phyloP scores from a whole-genome alignment of 768 basidiomycete genomes.

The Agrocybe praecox region DNA sequence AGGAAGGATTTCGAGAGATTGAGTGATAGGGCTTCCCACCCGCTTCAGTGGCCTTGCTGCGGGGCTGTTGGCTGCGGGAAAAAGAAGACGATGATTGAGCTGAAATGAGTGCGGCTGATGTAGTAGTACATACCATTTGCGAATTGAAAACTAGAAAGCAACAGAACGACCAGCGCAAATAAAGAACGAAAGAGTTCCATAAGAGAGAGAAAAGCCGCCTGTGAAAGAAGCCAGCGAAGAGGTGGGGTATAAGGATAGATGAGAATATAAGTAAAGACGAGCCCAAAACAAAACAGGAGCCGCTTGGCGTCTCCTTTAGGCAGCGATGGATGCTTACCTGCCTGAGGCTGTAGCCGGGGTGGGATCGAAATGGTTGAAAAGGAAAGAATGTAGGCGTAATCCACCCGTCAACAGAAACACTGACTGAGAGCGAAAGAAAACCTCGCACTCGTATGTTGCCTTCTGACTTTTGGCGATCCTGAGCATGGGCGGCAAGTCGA shows the following conservation, averaged over 20 bases:
- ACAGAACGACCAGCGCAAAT: slow-evolving; percentile 48
- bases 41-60: slow-evolving; percentile 50
- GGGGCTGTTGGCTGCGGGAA: slow-evolving; percentile 45
- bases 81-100: slow-evolving; percentile 4
- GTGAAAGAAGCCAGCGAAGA: slow-evolving; percentile 10
- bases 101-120: background rate
- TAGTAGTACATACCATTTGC: slow-evolving; percentile 34
- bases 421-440: background rate
- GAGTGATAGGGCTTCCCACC: slow-evolving; percentile 49
- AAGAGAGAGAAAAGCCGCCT: slow-evolving; percentile 29
- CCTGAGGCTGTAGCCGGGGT: slow-evolving; percentile 5
- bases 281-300: no score
- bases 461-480: no score
- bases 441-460: no score
- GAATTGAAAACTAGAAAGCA: slow-evolving; percentile 33
- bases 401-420: slow-evolving; percentile 1
- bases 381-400: slow-evolving; percentile 4
- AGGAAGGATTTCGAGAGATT: slow-evolving; percentile 60
- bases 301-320: slow-evolving; percentile 12
- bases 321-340: slow-evolving; percentile 10
- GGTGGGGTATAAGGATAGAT: slow-evolving; percentile 1
- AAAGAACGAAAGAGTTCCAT: slow-evolving; percentile 36
- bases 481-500: no score
- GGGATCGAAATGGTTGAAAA: slow-evolving; percentile 1
- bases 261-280: background rate